Percentiles rank a stretch among this genome's conserved stretches.
Conservation (phyloP, 768 basidiomycete species). For the Nidularia pulvinata region DNA sequence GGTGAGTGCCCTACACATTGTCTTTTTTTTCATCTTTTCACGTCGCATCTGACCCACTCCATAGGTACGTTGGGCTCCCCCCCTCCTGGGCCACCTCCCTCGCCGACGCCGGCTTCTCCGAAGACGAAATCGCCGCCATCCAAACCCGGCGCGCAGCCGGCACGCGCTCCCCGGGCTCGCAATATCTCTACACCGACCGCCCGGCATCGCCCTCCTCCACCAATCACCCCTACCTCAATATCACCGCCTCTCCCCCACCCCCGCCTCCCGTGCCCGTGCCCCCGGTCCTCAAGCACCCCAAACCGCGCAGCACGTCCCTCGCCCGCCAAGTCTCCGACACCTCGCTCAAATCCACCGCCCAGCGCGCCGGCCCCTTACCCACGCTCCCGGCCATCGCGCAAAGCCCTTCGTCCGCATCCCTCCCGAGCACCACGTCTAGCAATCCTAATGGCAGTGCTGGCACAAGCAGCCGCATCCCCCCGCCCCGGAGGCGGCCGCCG, state of each 20-base stretch:
- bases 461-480: constrained; percentile 4
- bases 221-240: constrained; percentile 3
- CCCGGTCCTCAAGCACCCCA: constrained; percentile 21
- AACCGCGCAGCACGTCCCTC: constrained; percentile 32
- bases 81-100: constrained; percentile 74
- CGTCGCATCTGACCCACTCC: not conserved
- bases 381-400: no score
- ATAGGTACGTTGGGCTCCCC: constrained; percentile 63
- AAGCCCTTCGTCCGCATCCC: no score
- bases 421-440: constrained; percentile 7
- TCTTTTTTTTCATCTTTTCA: no score
- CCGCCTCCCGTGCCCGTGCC: constrained; percentile 5
- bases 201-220: constrained; percentile 28
- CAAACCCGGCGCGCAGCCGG: constrained; percentile 38
- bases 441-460: constrained; percentile 9
- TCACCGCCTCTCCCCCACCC: constrained; percentile 9
- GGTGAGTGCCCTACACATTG: constrained; percentile 31
- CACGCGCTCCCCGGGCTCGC: constrained; percentile 28
- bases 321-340: constrained; percentile 26
- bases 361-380: no score
- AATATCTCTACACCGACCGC: constrained; percentile 29
- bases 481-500: not conserved
- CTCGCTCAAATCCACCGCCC: constrained; percentile 14
- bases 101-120: constrained; percentile 57
- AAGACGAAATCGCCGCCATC: constrained; percentile 69